Conservation (phyloP, 441 rosid genomes). For the Adansonia gregorii region DNA sequence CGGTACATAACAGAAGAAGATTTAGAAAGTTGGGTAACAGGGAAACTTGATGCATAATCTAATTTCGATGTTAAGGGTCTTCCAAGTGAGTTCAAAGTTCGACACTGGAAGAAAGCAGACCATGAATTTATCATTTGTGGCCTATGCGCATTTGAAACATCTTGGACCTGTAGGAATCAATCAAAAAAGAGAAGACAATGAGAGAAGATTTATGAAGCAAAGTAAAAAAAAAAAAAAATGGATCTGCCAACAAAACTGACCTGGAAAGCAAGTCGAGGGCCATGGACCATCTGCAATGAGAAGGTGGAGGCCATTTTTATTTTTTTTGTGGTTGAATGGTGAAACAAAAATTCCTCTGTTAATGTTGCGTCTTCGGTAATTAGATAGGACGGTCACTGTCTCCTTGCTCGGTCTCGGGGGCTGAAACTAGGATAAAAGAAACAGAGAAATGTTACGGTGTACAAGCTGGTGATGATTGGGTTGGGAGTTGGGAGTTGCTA, state of each 20-base stretch:
- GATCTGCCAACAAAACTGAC: slow-evolving; percentile 31
- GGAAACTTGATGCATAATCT: slow-evolving; percentile 48
- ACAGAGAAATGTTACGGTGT: not conserved
- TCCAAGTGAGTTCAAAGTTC: slow-evolving; percentile 33
- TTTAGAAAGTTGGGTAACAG: slow-evolving; percentile 42
- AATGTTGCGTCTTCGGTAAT: too few relatives aligned
- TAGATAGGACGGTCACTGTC: not conserved
- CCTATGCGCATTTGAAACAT: slow-evolving; percentile 34
- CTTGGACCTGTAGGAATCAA: slow-evolving; percentile 42
- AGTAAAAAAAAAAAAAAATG: too few relatives aligned
- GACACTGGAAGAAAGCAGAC: slow-evolving; percentile 33
- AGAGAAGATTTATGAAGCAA: not conserved
- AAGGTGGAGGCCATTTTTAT: slow-evolving; percentile 51
- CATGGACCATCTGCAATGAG: slow-evolving; percentile 51
- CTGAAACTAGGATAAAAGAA: not conserved
- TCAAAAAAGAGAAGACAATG: not conserved
- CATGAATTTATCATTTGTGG: slow-evolving; percentile 30
- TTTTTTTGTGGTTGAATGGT: slow-evolving; percentile 22
- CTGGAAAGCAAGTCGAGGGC: slow-evolving; percentile 46
- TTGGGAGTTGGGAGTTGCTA: too few relatives aligned
- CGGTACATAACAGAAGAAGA: slow-evolving; percentile 38
- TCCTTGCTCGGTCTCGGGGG: not conserved
- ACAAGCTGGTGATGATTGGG: not conserved
- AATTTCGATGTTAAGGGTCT: slow-evolving; percentile 49
- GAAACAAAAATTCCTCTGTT: not conserved